phyloP scores from a whole-genome alignment of 495 filamentous ascomycete species.

The Niebla homalea region DNA sequence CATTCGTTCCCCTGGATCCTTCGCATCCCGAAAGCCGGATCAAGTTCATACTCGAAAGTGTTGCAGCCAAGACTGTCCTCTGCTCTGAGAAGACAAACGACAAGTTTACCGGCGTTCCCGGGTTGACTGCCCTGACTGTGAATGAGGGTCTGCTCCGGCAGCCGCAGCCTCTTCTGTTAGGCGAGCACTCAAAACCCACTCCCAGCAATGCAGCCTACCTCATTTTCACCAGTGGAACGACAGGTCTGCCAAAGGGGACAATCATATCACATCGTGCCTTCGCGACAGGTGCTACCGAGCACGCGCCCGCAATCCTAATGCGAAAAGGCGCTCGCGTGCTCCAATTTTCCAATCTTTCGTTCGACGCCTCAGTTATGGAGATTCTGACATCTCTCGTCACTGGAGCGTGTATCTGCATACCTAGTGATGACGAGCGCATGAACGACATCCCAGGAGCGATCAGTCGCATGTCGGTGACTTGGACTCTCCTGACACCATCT shows the following conservation, averaged over 20 bases:
- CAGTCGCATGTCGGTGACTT: constrained; percentile 20
- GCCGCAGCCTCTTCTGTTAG: not conserved
- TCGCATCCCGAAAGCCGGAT: constrained; percentile 22
- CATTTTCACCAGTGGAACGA: constrained; percentile 55
- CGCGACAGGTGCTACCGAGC: constrained; percentile 7
- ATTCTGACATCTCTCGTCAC: constrained; percentile 34
- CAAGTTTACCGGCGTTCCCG: constrained; percentile 4
- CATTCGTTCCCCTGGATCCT: constrained; percentile 32
- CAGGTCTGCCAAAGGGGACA: constrained; percentile 56
- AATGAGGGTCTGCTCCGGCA: not conserved
- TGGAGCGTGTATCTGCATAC: constrained; percentile 40
- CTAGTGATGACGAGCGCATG: constrained; percentile 27
- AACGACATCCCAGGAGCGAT: constrained; percentile 23
- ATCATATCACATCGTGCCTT: constrained; percentile 44
- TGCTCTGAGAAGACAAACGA: constrained; percentile 2
- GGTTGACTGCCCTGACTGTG: constrained; percentile 3
- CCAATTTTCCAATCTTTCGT: constrained; percentile 39
- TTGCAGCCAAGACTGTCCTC: constrained; percentile 12
- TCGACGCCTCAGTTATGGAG: constrained; percentile 38
- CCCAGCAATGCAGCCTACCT: constrained; percentile 31
- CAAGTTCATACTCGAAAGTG: constrained; percentile 13
- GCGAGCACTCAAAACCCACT: not conserved
- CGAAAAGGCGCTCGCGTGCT: constrained; percentile 29
- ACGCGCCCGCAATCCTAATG: constrained; percentile 29
- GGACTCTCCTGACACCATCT: constrained; percentile 29